Percentiles rank a stretch among this genome's conserved stretches.
These are phyloP conservation scores for Haplographium delicatum DNA, from an alignment of 495 filamentous ascomycete species.

Conservation along the genomic window DNA sequence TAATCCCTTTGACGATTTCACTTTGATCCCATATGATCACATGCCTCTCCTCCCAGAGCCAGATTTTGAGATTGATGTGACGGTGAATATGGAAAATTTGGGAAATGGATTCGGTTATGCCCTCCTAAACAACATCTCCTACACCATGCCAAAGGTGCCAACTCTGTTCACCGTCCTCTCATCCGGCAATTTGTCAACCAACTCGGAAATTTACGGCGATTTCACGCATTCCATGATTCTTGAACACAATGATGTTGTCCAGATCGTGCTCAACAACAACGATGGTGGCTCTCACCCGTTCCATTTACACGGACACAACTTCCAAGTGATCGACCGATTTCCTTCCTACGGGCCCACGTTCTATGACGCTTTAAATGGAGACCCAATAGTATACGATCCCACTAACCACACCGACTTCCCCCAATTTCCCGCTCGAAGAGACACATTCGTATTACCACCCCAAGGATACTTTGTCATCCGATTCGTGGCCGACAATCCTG, in stretches of 20 bases:
- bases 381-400: slow-evolving; percentile 26
- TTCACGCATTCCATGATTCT: slow-evolving; percentile 64
- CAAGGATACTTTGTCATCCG: slow-evolving; percentile 55
- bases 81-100: slow-evolving; percentile 50
- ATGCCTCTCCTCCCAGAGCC: slow-evolving; percentile 47
- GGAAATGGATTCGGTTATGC: slow-evolving; percentile 68
- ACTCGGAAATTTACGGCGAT: slow-evolving; percentile 62
- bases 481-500: slow-evolving; percentile 65
- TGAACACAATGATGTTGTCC: slow-evolving; percentile 58
- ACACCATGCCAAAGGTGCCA: slow-evolving; percentile 60
- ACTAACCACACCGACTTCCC: slow-evolving; percentile 23
- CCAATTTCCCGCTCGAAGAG: slow-evolving; percentile 43
- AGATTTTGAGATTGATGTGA: slow-evolving; percentile 53
- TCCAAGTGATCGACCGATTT: slow-evolving; percentile 60
- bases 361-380: neutral
- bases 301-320: slow-evolving; percentile 68
- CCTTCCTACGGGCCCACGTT: neutral
- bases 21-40: slow-evolving; percentile 59
- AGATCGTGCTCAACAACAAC: slow-evolving; percentile 78
- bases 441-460: slow-evolving; percentile 47
- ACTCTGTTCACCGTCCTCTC: slow-evolving; percentile 71
- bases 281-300: slow-evolving; percentile 57
- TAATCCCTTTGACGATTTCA: slow-evolving; percentile 65
- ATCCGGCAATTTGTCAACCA: slow-evolving; percentile 43
- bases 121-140: slow-evolving; percentile 19